A percentile compares a stretch with the other conserved stretches of the same genome.
phyloP scores from a whole-genome alignment of 208 protist genomes.

The Trypanosoma theileri region DNA sequence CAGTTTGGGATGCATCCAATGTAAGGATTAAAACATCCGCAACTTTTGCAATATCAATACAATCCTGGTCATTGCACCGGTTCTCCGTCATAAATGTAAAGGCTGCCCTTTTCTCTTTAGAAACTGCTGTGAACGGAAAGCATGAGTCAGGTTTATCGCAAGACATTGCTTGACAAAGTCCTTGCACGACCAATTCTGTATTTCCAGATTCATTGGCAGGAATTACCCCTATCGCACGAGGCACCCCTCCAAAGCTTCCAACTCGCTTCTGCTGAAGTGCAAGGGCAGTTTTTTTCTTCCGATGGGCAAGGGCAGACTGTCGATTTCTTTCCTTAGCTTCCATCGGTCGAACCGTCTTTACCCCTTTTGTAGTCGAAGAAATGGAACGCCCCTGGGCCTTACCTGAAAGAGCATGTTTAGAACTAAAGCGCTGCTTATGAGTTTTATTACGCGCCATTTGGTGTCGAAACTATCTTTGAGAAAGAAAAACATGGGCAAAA shows the following conservation, averaged over 20 bases:
- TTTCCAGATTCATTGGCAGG: constrained; percentile 86
- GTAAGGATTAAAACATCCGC: constrained; percentile 79
- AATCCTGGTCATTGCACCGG: constrained; percentile 80
- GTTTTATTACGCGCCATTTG: constrained; percentile 77
- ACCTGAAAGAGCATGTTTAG: constrained; percentile 45
- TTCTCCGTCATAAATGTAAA: constrained; percentile 86
- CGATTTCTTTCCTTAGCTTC: constrained; percentile 51
- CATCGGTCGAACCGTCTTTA: constrained; percentile 43
- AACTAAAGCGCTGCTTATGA: constrained; percentile 43
- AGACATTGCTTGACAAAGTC: constrained; percentile 52
- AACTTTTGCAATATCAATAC: constrained; percentile 80
- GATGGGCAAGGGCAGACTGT: constrained; percentile 44
- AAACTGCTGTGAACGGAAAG: constrained; percentile 61
- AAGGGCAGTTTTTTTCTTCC: constrained; percentile 48
- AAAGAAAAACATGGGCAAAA: constrained; percentile 3
- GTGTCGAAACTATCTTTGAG: constrained; percentile 4
- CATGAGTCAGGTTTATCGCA: constrained; percentile 32
- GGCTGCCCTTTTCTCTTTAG: constrained; percentile 56
- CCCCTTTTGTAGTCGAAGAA: constrained; percentile 26
- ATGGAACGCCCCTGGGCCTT: constrained; percentile 69
- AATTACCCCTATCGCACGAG: constrained; percentile 76
- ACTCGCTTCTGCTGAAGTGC: constrained; percentile 54
- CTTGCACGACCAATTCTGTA: constrained; percentile 62
- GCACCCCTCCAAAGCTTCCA: constrained; percentile 45
- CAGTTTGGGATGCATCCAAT: constrained; percentile 75